phyloP scores from a whole-genome alignment of 2,329 filamentous ascomycete genomes.

The Malbranchea zuffiana region DNA sequence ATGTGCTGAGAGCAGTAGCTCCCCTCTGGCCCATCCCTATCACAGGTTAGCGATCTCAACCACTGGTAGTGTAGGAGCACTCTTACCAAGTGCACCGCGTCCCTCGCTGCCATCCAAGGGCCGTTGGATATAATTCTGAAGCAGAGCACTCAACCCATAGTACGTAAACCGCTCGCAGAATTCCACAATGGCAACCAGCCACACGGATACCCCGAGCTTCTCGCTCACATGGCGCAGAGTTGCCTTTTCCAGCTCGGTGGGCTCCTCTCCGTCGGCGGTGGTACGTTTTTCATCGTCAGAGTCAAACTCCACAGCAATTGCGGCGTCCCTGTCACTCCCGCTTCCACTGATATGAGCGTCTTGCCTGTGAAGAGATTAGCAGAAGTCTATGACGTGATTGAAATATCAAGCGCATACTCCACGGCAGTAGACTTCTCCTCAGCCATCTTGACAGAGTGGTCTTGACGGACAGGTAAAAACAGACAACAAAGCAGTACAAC shows the following conservation, averaged over 20 bases:
- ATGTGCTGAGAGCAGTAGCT: conserved; percentile 41
- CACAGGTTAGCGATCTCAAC: not conserved
- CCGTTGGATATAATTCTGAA: conserved; percentile 45
- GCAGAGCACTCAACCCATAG: conserved; percentile 43
- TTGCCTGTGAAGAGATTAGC: too few relatives aligned
- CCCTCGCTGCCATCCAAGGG: conserved; percentile 30
- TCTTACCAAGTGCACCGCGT: conserved; percentile 25
- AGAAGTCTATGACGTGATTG: too few relatives aligned
- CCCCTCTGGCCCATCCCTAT: conserved; percentile 28
- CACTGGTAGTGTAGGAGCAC: not conserved
- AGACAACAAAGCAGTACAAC: too few relatives aligned
- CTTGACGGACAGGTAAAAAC: too few relatives aligned
- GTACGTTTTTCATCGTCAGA: conserved; percentile 2
- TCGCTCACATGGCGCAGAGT: conserved; percentile 44
- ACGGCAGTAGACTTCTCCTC: too few relatives aligned
- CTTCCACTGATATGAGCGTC: too few relatives aligned
- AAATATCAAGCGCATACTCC: too few relatives aligned
- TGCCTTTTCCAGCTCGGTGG: conserved; percentile 41
- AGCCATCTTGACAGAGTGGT: too few relatives aligned
- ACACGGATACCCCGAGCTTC: conserved; percentile 44
- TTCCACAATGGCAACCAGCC: conserved; percentile 46
- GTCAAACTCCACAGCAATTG: conserved; percentile 5
- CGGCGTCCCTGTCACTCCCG: conserved; percentile 5
- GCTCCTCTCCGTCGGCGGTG: conserved; percentile 41
- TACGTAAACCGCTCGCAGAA: conserved; percentile 49